Evolutionary conservation across 2,329 filamentous ascomycete species (phyloP).

Genomic region (Dryadomyces quercivorus): DNA sequence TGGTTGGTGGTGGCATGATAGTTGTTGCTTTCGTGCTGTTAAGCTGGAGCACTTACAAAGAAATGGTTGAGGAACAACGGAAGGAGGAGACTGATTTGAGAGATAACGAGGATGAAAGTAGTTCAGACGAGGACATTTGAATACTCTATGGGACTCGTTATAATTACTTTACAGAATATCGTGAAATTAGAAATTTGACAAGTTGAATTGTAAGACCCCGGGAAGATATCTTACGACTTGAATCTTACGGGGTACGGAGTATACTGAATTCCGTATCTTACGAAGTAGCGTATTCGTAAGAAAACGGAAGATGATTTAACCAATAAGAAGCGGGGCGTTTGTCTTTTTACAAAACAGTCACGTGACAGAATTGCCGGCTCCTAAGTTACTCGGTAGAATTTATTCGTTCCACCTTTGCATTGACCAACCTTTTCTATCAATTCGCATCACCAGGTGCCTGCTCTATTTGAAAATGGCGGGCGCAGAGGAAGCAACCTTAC

Average conservation of each 20-base stretch:
- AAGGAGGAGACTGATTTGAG: conserved; percentile 35
- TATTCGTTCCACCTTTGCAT: not conserved
- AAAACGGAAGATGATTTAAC: too few relatives aligned
- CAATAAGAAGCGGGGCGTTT: not conserved
- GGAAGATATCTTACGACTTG: too few relatives aligned
- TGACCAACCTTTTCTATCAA: not conserved
- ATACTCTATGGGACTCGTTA: too few relatives aligned
- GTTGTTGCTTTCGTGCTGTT: conserved; percentile 78
- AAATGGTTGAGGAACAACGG: conserved; percentile 75
- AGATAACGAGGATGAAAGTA: conserved; percentile 10
- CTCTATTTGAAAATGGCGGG: conserved; percentile 4
- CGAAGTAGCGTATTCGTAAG: too few relatives aligned
- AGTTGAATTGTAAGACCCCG: too few relatives aligned
- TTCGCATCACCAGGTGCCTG: not conserved
- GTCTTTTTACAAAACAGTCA: conserved; percentile 3
- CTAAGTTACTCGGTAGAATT: not conserved
- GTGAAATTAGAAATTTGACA: too few relatives aligned
- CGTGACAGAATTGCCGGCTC: not conserved
- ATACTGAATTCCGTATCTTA: too few relatives aligned
- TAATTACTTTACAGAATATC: too few relatives aligned
- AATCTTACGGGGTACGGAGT: too few relatives aligned
- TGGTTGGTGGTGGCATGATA: conserved; percentile 77
- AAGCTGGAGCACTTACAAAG: conserved; percentile 82
- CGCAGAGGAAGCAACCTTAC: conserved; percentile 5
- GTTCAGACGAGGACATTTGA: not conserved